These are phyloP conservation scores for Lyophyllum shimeji DNA, from an alignment of 768 basidiomycete genomes.

Conservation along the genomic window DNA sequence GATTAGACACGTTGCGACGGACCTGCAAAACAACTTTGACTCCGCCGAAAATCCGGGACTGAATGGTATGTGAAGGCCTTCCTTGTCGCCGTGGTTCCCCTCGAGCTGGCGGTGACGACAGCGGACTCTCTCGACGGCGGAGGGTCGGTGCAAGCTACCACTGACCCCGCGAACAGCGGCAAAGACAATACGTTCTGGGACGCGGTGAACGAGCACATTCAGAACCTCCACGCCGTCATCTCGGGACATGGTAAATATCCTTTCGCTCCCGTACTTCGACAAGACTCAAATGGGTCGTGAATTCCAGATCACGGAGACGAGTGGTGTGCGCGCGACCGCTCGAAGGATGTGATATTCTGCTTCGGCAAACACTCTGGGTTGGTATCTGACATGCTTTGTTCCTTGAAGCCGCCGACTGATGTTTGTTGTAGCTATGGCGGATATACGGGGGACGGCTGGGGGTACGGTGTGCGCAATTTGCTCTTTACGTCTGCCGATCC, in stretches of 20 bases:
- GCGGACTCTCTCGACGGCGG: constrained; percentile 46
- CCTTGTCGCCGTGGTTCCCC: not conserved
- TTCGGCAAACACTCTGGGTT: constrained; percentile 80
- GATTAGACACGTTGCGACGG: constrained; percentile 35
- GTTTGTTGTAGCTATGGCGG: constrained; percentile 61
- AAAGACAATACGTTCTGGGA: constrained; percentile 66
- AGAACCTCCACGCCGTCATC: constrained; percentile 65
- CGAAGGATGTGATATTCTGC: constrained; percentile 66
- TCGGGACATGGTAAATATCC: constrained; percentile 63
- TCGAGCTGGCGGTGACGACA: constrained; percentile 21
- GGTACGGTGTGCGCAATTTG: constrained; percentile 64
- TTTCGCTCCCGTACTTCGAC: not conserved
- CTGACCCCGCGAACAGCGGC: constrained; percentile 31
- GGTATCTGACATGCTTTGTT: constrained; percentile 8
- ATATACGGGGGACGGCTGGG: constrained; percentile 54
- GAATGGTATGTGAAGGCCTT: constrained; percentile 33
- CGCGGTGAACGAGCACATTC: constrained; percentile 53
- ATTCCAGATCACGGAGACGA: constrained; percentile 73
- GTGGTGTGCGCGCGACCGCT: constrained; percentile 72
- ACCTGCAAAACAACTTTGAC: constrained; percentile 34
- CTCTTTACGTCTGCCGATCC: constrained; percentile 54
- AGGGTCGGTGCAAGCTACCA: constrained; percentile 64
- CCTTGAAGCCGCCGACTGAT: not conserved
- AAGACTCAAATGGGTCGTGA: not conserved
- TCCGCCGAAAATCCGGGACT: constrained; percentile 39